Conservation (phyloP, 352 stramenopile genomes). For the Thalassiosira ordinaria region DNA sequence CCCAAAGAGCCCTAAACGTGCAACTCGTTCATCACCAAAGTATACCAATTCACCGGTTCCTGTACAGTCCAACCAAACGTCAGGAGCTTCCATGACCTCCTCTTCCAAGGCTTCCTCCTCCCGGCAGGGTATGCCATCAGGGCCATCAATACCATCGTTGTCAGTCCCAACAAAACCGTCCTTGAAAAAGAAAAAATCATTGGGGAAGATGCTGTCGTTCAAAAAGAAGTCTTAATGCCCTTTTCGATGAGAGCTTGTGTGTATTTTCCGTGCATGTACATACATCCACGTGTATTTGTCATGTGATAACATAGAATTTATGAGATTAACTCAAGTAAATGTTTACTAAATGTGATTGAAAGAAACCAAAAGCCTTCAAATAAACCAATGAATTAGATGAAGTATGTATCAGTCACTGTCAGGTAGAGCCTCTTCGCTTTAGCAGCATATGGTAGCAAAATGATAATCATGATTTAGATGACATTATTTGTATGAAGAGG, state of each 20-base stretch:
- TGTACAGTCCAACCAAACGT: too few species aligned
- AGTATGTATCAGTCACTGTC: too few species aligned
- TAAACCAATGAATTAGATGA: too few species aligned
- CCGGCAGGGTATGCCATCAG: not conserved
- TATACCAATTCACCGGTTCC: conserved; percentile 1
- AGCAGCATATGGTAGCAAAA: too few species aligned
- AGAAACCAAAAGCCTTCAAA: too few species aligned
- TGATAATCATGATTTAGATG: too few species aligned
- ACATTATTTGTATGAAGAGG: too few species aligned
- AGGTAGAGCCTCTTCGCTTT: too few species aligned
- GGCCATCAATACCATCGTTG: conserved; percentile 10
- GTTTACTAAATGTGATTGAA: too few species aligned
- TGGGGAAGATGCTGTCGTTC: conserved; percentile 49
- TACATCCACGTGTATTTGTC: too few species aligned
- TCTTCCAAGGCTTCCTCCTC: conserved; percentile 10
- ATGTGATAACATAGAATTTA: not conserved
- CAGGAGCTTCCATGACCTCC: not conserved
- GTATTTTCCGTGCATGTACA: too few species aligned
- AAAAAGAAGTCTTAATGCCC: conserved; percentile 50
- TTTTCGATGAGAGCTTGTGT: too few species aligned
- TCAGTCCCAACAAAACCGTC: conserved; percentile 10
- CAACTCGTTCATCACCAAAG: not conserved
- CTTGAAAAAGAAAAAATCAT: conserved; percentile 33
- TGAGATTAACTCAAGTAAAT: not conserved
- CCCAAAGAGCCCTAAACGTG: conserved; percentile 5